Evolutionary conservation across 2,329 filamentous ascomycete species (phyloP).

Genomic region (Alternaria panax): DNA sequence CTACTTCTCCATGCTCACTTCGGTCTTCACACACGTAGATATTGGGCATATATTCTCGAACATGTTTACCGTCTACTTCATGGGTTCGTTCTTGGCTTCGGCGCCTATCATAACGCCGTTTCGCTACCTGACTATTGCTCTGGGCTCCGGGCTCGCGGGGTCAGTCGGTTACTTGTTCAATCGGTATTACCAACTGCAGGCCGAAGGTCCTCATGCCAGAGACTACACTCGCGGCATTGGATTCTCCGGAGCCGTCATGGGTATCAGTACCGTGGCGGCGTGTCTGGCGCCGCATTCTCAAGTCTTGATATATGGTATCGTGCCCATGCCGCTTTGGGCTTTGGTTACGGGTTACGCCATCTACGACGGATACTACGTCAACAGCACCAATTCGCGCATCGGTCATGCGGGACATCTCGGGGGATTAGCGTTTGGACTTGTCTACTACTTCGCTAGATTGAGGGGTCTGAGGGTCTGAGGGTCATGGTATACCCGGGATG

Average conservation of each 20-base stretch:
- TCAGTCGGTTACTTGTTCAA: conserved; percentile 25
- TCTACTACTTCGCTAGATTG: conserved; percentile 38
- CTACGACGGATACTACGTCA: conserved; percentile 51
- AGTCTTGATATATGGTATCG: conserved; percentile 48
- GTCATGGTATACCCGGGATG: neutral
- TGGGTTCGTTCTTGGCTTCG: conserved; percentile 45
- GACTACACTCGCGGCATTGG: conserved; percentile 26
- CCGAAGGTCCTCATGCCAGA: neutral
- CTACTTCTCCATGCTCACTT: conserved; percentile 52
- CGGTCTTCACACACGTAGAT: conserved; percentile 50
- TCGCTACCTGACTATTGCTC: conserved; percentile 33
- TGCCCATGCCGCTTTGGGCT: conserved; percentile 52
- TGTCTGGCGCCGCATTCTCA: conserved; percentile 46
- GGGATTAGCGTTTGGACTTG: conserved; percentile 51
- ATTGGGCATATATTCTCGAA: conserved; percentile 52
- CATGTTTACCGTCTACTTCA: conserved; percentile 51
- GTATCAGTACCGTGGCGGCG: conserved; percentile 50
- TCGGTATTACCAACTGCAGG: conserved; percentile 13
- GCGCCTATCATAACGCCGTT: conserved; percentile 40
- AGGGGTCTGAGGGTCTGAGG: conserved; percentile 24
- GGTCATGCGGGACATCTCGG: conserved; percentile 58
- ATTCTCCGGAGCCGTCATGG: conserved; percentile 54
- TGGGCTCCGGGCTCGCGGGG: conserved; percentile 43
- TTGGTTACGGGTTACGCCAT: conserved; percentile 47
- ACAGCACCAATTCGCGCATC: conserved; percentile 32